Evolutionary conservation across 306 rosid genomes (phyloP).

Genomic region (Spatholobus suberectus): DNA sequence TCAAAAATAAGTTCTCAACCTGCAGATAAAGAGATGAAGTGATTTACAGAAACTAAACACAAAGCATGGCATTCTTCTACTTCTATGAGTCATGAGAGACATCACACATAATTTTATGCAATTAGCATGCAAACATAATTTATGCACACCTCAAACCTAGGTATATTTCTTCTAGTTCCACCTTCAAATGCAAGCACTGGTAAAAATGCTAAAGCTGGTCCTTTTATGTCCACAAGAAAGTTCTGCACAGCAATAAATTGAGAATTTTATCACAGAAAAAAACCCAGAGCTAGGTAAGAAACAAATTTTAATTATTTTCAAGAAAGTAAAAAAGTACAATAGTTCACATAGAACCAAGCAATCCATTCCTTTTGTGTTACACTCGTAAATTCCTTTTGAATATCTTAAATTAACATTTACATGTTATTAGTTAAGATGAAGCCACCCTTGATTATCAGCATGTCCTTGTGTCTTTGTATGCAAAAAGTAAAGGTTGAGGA

Average conservation of each 20-base stretch:
- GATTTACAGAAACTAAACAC: neutral
- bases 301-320: neutral
- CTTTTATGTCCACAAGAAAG: constrained; percentile 92
- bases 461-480: neutral
- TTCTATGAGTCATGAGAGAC: constrained; percentile 1
- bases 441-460: neutral
- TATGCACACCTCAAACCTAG: constrained; percentile 79
- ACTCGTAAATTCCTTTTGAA: neutral
- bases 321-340: neutral
- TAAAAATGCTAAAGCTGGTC: constrained; percentile 79
- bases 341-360: constrained; percentile 1
- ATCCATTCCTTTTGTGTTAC: neutral
- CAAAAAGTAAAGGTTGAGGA: constrained; percentile 3
- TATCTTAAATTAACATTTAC: neutral
- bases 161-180: constrained; percentile 97
- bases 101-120: constrained; percentile 6
- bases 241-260: constrained; percentile 57
- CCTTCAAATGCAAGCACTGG: constrained; percentile 99
- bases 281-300: neutral
- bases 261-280: neutral
- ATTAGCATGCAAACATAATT: neutral
- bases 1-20: neutral
- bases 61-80: neutral
- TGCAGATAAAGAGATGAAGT: constrained; percentile 9
- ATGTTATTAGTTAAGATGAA: constrained; percentile 13